phyloP scores from a whole-genome alignment of 306 rosid genomes.

The Cotoneaster glaucophyllus region DNA sequence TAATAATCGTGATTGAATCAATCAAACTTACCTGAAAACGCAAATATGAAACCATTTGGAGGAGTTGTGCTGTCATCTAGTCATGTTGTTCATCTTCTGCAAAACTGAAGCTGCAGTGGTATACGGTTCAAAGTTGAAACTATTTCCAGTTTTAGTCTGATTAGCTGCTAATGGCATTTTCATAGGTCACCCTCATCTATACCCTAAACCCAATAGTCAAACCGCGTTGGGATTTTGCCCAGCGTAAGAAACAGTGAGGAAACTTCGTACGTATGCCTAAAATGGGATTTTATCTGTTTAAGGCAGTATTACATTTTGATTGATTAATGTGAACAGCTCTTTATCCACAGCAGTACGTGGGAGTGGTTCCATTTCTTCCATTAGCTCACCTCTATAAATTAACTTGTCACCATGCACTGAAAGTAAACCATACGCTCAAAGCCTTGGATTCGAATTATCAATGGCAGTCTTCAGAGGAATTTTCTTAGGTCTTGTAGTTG shows the following conservation, averaged over 20 bases:
- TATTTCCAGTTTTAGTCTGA: not conserved
- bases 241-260: not conserved
- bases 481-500: constrained; percentile 7
- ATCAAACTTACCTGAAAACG: not conserved
- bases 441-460: not conserved
- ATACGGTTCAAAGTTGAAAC: not conserved
- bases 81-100: not conserved
- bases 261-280: not conserved
- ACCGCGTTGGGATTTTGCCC: not conserved
- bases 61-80: not conserved
- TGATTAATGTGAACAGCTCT: constrained; percentile 26
- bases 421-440: constrained; percentile 14
- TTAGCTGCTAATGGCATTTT: not conserved
- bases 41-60: not conserved
- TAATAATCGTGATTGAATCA: not conserved
- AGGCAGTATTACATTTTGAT: not conserved
- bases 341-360: constrained; percentile 21
- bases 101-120: not conserved
- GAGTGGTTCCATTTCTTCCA: constrained; percentile 34
- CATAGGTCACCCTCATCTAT: not conserved
- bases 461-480: constrained; percentile 31
- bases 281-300: not conserved
- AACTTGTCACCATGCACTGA: not conserved
- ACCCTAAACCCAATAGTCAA: not conserved
- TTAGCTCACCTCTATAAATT: constrained; percentile 7